phyloP scores from a whole-genome alignment of 768 basidiomycete species.

The Lentinula edodes region DNA sequence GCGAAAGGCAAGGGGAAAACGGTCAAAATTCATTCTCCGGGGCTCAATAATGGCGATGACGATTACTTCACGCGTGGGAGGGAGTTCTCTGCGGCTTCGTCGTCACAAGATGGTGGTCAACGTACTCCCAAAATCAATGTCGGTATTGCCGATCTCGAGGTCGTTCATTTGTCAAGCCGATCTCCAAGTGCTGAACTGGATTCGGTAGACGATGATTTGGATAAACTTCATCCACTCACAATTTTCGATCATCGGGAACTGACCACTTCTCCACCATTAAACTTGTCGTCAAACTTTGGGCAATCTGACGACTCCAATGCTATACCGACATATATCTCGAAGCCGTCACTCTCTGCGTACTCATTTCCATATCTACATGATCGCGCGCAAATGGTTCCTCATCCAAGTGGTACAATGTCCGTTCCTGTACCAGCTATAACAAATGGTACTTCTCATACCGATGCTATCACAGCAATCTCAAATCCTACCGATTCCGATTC shows the following conservation, averaged over 20 bases:
- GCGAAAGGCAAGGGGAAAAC: neutral
- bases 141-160: neutral
- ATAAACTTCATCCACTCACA: neutral
- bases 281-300: neutral
- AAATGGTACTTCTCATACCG: neutral
- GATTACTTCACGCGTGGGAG: constrained; percentile 5
- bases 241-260: neutral
- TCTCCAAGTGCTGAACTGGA: neutral
- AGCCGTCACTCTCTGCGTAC: neutral
- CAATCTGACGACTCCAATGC: neutral
- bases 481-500: neutral
- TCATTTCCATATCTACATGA: neutral
- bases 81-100: constrained; percentile 2
- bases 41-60: neutral
- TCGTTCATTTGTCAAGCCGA: neutral
- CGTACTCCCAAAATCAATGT: neutral
- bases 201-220: neutral
- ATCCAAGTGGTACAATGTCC: constrained; percentile 1
- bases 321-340: neutral
- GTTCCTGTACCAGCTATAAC: neutral
- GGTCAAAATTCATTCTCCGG: neutral
- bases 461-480: neutral
- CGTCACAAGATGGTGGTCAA: neutral
- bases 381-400: neutral
- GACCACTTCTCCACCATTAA: neutral